These are phyloP conservation scores for Cyberlindnera lachancei DNA, from an alignment of 805 yeast species.

Conservation along the genomic window DNA sequence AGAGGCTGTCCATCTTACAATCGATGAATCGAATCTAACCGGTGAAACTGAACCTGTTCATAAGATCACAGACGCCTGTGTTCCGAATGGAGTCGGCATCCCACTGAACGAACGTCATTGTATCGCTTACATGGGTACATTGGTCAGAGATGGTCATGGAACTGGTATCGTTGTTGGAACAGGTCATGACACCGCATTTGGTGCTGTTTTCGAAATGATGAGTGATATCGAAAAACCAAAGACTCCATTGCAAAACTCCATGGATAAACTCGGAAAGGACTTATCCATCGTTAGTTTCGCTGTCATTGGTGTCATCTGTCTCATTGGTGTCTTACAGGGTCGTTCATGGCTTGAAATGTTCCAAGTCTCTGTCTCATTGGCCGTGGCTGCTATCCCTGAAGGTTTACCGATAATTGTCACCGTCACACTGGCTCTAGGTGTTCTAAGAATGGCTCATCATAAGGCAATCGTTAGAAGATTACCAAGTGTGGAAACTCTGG, in stretches of 20 bases:
- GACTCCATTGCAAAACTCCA: conserved; percentile 90
- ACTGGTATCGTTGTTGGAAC: conserved; percentile 90
- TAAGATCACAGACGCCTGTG: conserved; percentile 46
- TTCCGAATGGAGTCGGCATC: conserved; percentile 27
- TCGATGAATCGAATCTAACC: conserved; percentile 92
- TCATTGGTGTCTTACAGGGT: conserved; percentile 87
- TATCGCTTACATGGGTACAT: conserved; percentile 95
- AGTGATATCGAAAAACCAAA: conserved; percentile 92
- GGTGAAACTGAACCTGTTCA: conserved; percentile 90
- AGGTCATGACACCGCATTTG: conserved; percentile 85
- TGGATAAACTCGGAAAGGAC: conserved; percentile 94
- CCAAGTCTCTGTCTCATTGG: conserved; percentile 92
- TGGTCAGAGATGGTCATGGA: conserved; percentile 95
- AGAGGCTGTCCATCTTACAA: conserved; percentile 68
- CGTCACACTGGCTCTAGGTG: conserved; percentile 94
- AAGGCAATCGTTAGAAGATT: conserved; percentile 90
- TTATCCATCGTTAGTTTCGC: conserved; percentile 76
- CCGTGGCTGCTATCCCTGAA: conserved; percentile 99
- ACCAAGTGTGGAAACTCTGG: conserved; percentile 93
- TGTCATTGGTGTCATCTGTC: conserved; percentile 85
- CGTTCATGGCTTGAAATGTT: conserved; percentile 96
- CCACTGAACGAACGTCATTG: conserved; percentile 64
- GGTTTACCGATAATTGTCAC: conserved; percentile 98
- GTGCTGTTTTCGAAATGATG: conserved; percentile 94
- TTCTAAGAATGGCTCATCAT: conserved; percentile 89